phyloP scores from a whole-genome alignment of 2,329 filamentous ascomycete genomes.

The Plectosphaerella cucumerina region DNA sequence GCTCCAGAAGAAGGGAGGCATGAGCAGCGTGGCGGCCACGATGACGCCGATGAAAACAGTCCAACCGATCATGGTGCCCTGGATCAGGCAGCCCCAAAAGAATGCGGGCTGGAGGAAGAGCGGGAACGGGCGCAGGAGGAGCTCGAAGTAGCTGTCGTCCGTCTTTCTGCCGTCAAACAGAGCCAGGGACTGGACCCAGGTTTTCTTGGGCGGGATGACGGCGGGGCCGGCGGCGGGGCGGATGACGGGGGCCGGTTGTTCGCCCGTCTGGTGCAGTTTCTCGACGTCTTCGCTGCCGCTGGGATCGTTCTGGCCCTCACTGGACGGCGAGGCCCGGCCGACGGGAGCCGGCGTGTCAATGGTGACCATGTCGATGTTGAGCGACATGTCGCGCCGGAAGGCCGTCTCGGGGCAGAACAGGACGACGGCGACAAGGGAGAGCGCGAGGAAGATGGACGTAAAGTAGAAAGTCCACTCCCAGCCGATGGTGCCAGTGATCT shows the following conservation, averaged over 20 bases:
- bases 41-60: slow-evolving; percentile 88
- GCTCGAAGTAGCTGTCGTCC: slow-evolving; percentile 65
- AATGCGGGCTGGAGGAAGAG: slow-evolving; percentile 83
- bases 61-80: slow-evolving; percentile 91
- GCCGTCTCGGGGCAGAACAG: slow-evolving; percentile 80
- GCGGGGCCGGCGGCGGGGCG: background rate
- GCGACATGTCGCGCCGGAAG: slow-evolving; percentile 59
- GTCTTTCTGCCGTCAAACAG: slow-evolving; percentile 82
- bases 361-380: slow-evolving; percentile 65
- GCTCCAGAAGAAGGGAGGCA: slow-evolving; percentile 75
- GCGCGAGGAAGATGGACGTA: slow-evolving; percentile 76
- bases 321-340: background rate
- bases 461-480: slow-evolving; percentile 90
- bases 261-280: background rate
- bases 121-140: slow-evolving; percentile 71
- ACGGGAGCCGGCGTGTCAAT: slow-evolving; percentile 19
- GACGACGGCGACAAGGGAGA: slow-evolving; percentile 65
- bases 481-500: slow-evolving; percentile 71
- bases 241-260: too few species aligned
- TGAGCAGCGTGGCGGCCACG: slow-evolving; percentile 76
- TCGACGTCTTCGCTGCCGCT: background rate
- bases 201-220: slow-evolving; percentile 41
- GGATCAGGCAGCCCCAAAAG: slow-evolving; percentile 73
- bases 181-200: slow-evolving; percentile 56
- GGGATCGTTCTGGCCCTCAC: background rate